Evolutionary conservation across 768 basidiomycete species (phyloP), one percentile per base, ranked within the genome.

Genomic region (Psilocybe tampanensis): DNA sequence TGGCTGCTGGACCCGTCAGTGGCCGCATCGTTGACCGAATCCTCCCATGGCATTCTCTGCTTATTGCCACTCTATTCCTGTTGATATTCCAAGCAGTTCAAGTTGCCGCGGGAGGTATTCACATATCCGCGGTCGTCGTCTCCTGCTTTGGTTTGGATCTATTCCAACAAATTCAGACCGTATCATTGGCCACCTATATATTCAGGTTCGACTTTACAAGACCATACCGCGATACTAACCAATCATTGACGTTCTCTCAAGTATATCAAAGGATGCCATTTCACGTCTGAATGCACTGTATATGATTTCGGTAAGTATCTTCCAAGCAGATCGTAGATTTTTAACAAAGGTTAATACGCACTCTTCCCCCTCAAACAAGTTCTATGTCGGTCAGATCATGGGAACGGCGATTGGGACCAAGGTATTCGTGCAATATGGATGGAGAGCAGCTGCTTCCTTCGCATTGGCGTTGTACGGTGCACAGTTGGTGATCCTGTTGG

Each of bases 361-460:
- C 36, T 4, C 33, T 19, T 6, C 17, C 13, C 23, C 7, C 48
- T 19, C 45, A n/a, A n/a, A n/a, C n/a, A n/a, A 77, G 76, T 65
- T 84, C 21, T 88, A 88, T 67, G 74, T 86, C n/a, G 89, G 89
- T 0, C 88, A 90, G 71, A 82, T 90, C 15, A 84, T 86, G 64
- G 90, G 90, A 11, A 89, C 88, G 1, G 75, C 84, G 0, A 83
- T 84, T 0, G 84, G 87, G 21, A 84, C 87, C 0, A 64, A 76
- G n/a, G 78, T 90, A 3, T 91, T 88, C 69, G 76, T 84, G 19
- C 59, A 72, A n/a, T 70, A 82, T 55, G 90, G 89, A 8, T 90
- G 88, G 87, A 77, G 80, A 13, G 76, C 86, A 0, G 77, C 80
- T 5, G 82, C 85, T 0, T 73, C 75, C 19, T 72, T 88, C 19